Evolutionary conservation across 139 green algal species (phyloP), one percentile per base, ranked within the genome.

Genomic region (Chlorella sp.): DNA sequence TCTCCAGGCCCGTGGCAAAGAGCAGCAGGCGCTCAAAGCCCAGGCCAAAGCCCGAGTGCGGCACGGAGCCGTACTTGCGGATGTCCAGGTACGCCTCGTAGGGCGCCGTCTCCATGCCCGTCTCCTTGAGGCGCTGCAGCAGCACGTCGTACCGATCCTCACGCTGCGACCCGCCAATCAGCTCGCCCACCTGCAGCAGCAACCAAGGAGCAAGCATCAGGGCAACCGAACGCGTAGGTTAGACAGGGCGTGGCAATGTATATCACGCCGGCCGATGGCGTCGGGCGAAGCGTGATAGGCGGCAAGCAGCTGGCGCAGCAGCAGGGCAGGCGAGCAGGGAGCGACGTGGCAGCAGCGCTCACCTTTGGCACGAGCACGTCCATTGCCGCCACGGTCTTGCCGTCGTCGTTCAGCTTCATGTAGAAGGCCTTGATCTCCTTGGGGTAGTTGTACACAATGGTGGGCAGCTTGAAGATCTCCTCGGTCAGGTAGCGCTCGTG

Each of bases 391-490:
- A 99, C 95, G 0, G 95, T 99, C 84, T 94, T 96, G 75, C 84
- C 84, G 77, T 99, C 95, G 34, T 94, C 88, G 81, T 99, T 99
- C 33, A 95, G 83, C 62, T 91, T 87, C 95, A 99, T 99, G 90
- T 98, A 98, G 85, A 98, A 98, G 31, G 95, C 92, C 86, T 96
- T 96, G 88, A 97, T 97, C 24, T 90, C 93, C 74, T 96, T 93
- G 70, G 92, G 92, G 86, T 97, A 97, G 87, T 97, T 92, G 88
- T 95, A 97, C 72, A 97, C 88, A 63, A 97, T 95, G 59, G 96
- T 83, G 14, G 95, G 95, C 84, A 90, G 81, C 83, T 96, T 91
- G 86, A 93, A 99, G 35, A 96, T 81, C 74, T 91, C 87, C 86
- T 98, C 95, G 2, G 90, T 89, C 49, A 98, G 77, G 78, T 94